phyloP scores from a whole-genome alignment of 768 basidiomycete species.

The Cystofilobasidium bisporidii region DNA sequence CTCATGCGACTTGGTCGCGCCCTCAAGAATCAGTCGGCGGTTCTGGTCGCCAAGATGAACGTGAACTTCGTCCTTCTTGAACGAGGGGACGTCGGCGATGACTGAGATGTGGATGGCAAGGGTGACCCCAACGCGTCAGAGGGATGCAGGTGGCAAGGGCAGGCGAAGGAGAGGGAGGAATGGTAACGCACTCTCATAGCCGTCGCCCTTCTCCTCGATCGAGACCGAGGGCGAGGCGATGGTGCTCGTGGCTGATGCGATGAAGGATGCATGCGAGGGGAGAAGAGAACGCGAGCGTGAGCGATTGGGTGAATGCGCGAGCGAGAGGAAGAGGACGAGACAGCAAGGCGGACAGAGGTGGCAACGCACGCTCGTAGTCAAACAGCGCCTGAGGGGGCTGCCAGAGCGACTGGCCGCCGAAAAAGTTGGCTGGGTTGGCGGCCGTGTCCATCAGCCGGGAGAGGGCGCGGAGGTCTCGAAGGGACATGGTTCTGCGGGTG shows the following conservation, averaged over 20 bases:
- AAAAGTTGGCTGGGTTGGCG: background rate
- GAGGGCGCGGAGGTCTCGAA: conserved; percentile 1
- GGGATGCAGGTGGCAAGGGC: background rate
- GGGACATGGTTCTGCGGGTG: background rate
- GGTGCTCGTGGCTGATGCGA: background rate
- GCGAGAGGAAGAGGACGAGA: background rate
- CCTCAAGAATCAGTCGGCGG: conserved; percentile 17
- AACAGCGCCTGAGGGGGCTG: conserved; percentile 5
- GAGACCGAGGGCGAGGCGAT: conserved; percentile 9
- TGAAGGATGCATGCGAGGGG: too few species aligned
- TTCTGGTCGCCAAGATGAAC: conserved; percentile 19
- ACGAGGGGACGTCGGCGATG: conserved; percentile 9
- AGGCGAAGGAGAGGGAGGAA: background rate
- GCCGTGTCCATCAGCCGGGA: background rate
- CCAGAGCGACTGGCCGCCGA: background rate
- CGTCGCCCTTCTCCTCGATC: conserved; percentile 16
- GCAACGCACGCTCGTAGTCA: background rate
- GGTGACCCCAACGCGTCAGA: background rate
- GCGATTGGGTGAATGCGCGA: too few species aligned
- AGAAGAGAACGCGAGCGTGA: too few species aligned
- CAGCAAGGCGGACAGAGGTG: background rate
- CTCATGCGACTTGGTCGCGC: background rate
- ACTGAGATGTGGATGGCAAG: background rate
- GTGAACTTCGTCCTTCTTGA: conserved; percentile 10
- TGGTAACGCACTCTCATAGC: conserved; percentile 9